phyloP scores from a whole-genome alignment of 257 asterid species.

The Dorcoceras hygrometricum region DNA sequence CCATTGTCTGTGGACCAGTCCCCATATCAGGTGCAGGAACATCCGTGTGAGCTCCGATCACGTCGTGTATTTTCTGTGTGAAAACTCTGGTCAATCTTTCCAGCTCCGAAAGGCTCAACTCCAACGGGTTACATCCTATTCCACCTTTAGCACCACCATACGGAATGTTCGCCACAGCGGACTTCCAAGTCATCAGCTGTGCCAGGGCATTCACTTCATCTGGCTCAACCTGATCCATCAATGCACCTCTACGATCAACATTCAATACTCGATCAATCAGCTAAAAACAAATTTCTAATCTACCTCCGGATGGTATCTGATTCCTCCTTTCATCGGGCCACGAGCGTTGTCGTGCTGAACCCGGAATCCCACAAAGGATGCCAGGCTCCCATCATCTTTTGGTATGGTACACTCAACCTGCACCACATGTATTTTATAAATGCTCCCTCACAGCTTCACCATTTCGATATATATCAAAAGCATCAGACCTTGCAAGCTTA shows the following conservation, averaged over 20 bases:
- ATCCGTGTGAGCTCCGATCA: conserved; percentile 54
- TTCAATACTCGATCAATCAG: background rate
- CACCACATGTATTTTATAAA: background rate
- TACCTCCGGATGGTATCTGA: conserved; percentile 95
- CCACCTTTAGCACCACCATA: conserved; percentile 99
- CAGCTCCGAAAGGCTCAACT: conserved; percentile 64
- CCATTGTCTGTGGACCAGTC: conserved; percentile 72
- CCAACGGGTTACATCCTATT: conserved; percentile 78
- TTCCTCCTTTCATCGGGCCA: conserved; percentile 99
- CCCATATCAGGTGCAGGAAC: conserved; percentile 83
- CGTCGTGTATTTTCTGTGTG: conserved; percentile 61
- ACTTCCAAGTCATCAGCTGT: conserved; percentile 96
- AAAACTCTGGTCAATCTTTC: conserved; percentile 65
- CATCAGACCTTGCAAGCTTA: conserved; percentile 8
- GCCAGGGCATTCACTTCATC: conserved; percentile 97
- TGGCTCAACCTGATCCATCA: conserved; percentile 63
- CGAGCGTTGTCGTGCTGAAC: conserved; percentile 93
- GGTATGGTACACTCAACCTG: conserved; percentile 98
- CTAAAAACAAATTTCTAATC: background rate
- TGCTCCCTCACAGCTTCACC: background rate
- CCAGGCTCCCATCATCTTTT: conserved; percentile 85
- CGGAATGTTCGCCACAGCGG: conserved; percentile 94
- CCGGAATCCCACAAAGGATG: conserved; percentile 84
- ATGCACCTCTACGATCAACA: background rate
- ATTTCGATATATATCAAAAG: background rate